Conservation (phyloP, 352 stramenopile genomes). For the Globisporangium cystogenes region DNA sequence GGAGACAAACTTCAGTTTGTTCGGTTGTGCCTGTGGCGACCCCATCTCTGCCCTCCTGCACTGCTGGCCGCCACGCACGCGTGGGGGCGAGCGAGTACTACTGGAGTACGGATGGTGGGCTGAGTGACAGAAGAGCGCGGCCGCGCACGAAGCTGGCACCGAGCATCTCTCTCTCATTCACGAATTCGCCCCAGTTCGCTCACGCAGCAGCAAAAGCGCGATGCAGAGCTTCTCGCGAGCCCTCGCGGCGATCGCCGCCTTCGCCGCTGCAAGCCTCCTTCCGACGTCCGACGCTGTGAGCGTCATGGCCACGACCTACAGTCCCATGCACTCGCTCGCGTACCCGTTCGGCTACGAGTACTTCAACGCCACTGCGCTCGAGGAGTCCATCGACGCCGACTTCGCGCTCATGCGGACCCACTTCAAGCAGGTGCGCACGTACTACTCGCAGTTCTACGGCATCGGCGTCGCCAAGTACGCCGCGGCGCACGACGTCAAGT, state of each 20-base stretch:
- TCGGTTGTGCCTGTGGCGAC: too few relatives aligned
- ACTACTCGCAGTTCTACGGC: conserved; percentile 28
- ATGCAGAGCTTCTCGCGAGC: not conserved
- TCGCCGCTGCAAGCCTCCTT: conserved; percentile 1
- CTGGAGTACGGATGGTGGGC: too few relatives aligned
- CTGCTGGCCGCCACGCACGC: too few relatives aligned
- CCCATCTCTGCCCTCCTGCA: too few relatives aligned
- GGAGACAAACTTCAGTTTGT: too few relatives aligned
- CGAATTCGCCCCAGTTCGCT: not conserved
- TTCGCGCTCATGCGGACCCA: conserved; percentile 19
- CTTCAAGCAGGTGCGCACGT: conserved; percentile 26
- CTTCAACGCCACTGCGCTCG: conserved; percentile 9
- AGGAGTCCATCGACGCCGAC: conserved; percentile 20
- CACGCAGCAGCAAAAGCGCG: not conserved
- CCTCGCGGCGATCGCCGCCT: not conserved
- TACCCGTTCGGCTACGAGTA: conserved; percentile 9
- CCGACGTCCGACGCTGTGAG: not conserved
- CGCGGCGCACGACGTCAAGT: conserved; percentile 17
- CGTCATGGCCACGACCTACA: conserved; percentile 13
- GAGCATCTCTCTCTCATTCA: not conserved
- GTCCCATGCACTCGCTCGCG: conserved; percentile 10
- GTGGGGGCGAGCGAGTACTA: too few relatives aligned
- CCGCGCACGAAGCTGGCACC: too few relatives aligned
- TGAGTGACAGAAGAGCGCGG: not conserved
- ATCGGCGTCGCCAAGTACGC: conserved; percentile 20